Evolutionary conservation across 2,329 filamentous ascomycete genomes (phyloP).

Genomic region (Diaporthe sp.): DNA sequence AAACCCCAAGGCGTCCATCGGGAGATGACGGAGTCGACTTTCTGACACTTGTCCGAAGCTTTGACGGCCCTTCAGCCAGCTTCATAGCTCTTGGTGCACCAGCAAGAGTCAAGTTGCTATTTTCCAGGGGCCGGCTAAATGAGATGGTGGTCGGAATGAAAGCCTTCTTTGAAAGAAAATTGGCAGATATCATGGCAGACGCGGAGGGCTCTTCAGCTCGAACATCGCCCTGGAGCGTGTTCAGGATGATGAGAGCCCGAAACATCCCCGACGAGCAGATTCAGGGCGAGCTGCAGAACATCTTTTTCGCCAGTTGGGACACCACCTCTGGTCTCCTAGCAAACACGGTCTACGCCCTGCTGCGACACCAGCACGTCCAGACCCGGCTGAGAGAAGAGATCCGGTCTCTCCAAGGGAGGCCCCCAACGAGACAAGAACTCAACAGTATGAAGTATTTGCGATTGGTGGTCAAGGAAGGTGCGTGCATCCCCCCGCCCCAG

Average conservation of each 20-base stretch:
- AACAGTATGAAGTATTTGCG: constrained; percentile 26
- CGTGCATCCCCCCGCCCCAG: not conserved
- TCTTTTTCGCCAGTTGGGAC: constrained; percentile 42
- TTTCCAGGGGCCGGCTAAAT: constrained; percentile 21
- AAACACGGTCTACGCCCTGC: constrained; percentile 36
- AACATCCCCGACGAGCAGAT: constrained; percentile 20
- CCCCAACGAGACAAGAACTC: constrained; percentile 31
- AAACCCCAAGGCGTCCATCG: not conserved
- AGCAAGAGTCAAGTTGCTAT: constrained; percentile 28
- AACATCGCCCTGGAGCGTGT: constrained; percentile 27
- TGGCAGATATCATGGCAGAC: constrained; percentile 32
- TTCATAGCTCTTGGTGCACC: constrained; percentile 39
- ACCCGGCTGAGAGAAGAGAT: constrained; percentile 35
- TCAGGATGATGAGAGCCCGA: constrained; percentile 38
- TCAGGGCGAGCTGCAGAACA: constrained; percentile 40
- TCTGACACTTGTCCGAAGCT: constrained; percentile 34
- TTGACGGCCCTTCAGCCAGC: constrained; percentile 36
- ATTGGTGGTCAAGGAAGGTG: constrained; percentile 39
- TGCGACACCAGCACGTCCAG: constrained; percentile 25
- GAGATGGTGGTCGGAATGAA: constrained; percentile 39
- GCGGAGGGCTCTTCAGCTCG: not conserved
- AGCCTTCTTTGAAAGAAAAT: constrained; percentile 36
- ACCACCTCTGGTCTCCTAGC: constrained; percentile 39
- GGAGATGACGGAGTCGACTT: constrained; percentile 27
- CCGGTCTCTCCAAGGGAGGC: not conserved